Evolutionary conservation across 768 basidiomycete species (phyloP).

Genomic region (Tylopilus sp.): DNA sequence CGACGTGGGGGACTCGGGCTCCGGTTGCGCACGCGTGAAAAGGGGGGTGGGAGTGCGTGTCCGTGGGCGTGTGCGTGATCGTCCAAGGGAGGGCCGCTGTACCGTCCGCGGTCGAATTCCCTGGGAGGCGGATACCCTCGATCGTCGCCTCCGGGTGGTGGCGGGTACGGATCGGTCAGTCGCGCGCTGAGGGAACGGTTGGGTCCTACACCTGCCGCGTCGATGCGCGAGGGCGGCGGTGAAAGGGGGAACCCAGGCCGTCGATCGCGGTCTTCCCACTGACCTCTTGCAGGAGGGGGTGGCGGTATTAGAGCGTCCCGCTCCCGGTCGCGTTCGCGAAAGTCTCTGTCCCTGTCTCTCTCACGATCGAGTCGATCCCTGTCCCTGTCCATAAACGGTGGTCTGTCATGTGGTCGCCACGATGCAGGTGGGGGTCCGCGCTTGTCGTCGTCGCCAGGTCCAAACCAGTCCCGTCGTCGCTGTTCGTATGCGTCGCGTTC

Average conservation of each 20-base stretch:
- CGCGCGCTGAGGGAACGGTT: conserved; percentile 28
- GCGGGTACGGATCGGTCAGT: conserved; percentile 27
- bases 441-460: conserved; percentile 41
- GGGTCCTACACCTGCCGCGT: conserved; percentile 3
- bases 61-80: conserved; percentile 8
- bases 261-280: conserved; percentile 43
- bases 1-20: conserved; percentile 42
- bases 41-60: conserved; percentile 17
- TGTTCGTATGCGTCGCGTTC: conserved; percentile 32
- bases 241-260: conserved; percentile 26
- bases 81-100: conserved; percentile 12
- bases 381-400: conserved; percentile 26
- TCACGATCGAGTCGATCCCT: conserved; percentile 42
- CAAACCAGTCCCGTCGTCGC: conserved; percentile 30
- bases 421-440: conserved; percentile 19
- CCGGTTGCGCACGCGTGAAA: conserved; percentile 42
- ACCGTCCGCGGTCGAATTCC: conserved; percentile 32
- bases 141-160: conserved; percentile 17
- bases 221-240: conserved; percentile 21
- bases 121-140: conserved; percentile 23
- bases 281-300: conserved; percentile 20
- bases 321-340: conserved; percentile 39
- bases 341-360: conserved; percentile 25
- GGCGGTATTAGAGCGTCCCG: conserved; percentile 18
- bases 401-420: conserved; percentile 37